Conservation (phyloP, 108 stramenopile species). For the Skeletonema potamos region DNA sequence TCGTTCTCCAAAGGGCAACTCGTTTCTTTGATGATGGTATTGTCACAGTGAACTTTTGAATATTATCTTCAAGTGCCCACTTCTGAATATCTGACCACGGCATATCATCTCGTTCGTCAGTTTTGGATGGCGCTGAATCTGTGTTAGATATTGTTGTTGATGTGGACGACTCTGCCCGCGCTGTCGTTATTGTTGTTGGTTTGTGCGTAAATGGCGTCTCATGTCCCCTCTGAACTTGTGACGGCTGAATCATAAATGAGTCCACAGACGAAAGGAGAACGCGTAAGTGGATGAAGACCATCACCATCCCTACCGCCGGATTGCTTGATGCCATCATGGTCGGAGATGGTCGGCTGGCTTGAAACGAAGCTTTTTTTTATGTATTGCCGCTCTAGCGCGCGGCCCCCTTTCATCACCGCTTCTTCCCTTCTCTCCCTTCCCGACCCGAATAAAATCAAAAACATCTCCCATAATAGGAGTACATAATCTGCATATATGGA, state of each 20-base stretch:
- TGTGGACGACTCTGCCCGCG: not conserved
- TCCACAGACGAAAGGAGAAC: not conserved
- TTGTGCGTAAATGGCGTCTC: not conserved
- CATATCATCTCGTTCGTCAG: conserved; percentile 28
- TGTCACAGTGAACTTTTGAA: conserved; percentile 56
- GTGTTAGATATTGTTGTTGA: not conserved
- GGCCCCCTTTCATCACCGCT: no score
- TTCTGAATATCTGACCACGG: conserved; percentile 76
- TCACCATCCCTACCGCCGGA: not conserved
- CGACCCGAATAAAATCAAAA: no score
- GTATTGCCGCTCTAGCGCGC: no score
- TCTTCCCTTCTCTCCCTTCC: no score
- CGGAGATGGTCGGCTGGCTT: no score
- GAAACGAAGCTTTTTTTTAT: no score
- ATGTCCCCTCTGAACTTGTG: not conserved
- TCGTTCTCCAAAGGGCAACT: conserved; percentile 69
- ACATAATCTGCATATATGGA: no score
- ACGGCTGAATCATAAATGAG: not conserved
- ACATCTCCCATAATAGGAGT: no score
- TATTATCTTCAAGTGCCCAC: conserved; percentile 59
- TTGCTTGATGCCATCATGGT: not conserved
- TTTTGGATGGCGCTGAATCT: not conserved
- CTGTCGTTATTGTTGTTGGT: not conserved
- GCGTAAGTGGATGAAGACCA: not conserved
- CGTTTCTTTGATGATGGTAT: conserved; percentile 36